Evolutionary conservation across 2,329 filamentous ascomycete genomes (phyloP), one percentile per base, ranked within the genome.

Genomic region (Cladophialophora immunda): DNA sequence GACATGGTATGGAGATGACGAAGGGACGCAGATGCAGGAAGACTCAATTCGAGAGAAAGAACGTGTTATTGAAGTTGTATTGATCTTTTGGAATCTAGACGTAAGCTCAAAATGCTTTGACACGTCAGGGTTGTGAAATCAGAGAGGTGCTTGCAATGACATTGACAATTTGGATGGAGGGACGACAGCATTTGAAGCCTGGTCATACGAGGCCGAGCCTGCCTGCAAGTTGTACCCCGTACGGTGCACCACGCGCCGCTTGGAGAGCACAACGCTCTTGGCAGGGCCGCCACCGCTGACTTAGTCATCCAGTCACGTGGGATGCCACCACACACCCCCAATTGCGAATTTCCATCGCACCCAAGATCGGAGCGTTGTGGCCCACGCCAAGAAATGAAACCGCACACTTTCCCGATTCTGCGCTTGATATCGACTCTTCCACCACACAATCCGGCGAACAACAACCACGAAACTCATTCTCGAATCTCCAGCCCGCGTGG

Each of bases 1-100:
- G 94, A 92, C 93, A 97, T 97, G 71, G 68, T 83, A 22, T 34
- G 17, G 30, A 8, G 66, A 53, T 67, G 53, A 63, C 52, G 52
- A 70, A 70, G 58, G 41, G 62, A 60, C 34, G 36, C 19, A 30
- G 55, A 17, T 2, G n/a, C 56, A 7, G 8, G 30, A 47, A 22
- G 8, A 22, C 6, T 6, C 45, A 25, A 25, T 50, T 6, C 1
- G 45, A 11, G 45, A 22, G n/a, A 50, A 25, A 25, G 4, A 25
- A 25, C 6, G 45, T 4, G 13, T 11, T 50, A 50, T 25, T 25
- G 22, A 50, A 19, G 25, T 7, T 27, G 29, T 17, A 4, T 17
- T 30, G 34, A 36, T 2, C 9, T 19, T 25, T 19, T 55, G 45
- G 13, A 25, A 25, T 7, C 17, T 6, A 3, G 9, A 22, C n/a